Percentiles rank a stretch among this genome's conserved stretches.
Conservation (phyloP, 805 yeast species). For the Babjeviella inositovora region DNA sequence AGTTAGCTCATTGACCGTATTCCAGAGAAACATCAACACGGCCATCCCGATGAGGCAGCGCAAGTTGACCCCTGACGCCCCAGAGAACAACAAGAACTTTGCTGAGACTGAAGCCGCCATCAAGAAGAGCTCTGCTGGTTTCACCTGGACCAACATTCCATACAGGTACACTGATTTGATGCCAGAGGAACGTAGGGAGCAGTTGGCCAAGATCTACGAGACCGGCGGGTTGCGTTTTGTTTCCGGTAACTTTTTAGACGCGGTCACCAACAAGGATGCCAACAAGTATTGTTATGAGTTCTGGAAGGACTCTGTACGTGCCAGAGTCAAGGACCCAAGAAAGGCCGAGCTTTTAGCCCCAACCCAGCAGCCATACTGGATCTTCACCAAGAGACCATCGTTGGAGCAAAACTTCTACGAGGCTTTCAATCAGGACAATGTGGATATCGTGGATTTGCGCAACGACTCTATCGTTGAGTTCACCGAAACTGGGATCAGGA, state of each 20-base stretch:
- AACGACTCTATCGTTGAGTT: slow-evolving; percentile 4
- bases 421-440: slow-evolving; percentile 4
- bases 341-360: slow-evolving; percentile 5
- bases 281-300: slow-evolving; percentile 5
- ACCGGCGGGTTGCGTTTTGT: slow-evolving; percentile 11
- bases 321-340: slow-evolving; percentile 5
- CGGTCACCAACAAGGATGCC: slow-evolving; percentile 3
- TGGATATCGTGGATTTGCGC: slow-evolving; percentile 7
- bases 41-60: slow-evolving; percentile 7
- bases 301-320: slow-evolving; percentile 4
- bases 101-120: slow-evolving; percentile 5
- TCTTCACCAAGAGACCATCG: slow-evolving; percentile 6
- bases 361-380: slow-evolving; percentile 4
- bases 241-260: slow-evolving; percentile 7
- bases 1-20: slow-evolving; percentile 5
- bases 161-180: slow-evolving; percentile 5
- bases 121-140: slow-evolving; percentile 7
- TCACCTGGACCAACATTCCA: slow-evolving; percentile 3
- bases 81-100: slow-evolving; percentile 2
- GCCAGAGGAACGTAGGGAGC: slow-evolving; percentile 5
- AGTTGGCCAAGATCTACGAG: slow-evolving; percentile 7
- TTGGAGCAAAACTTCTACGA: slow-evolving; percentile 6
- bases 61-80: slow-evolving; percentile 1
- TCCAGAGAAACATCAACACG: slow-evolving; percentile 7
- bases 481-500: slow-evolving; percentile 4